These are phyloP conservation scores for Venturia oleaginea DNA, from an alignment of 2,329 filamentous ascomycete species.

Conservation along the genomic window DNA sequence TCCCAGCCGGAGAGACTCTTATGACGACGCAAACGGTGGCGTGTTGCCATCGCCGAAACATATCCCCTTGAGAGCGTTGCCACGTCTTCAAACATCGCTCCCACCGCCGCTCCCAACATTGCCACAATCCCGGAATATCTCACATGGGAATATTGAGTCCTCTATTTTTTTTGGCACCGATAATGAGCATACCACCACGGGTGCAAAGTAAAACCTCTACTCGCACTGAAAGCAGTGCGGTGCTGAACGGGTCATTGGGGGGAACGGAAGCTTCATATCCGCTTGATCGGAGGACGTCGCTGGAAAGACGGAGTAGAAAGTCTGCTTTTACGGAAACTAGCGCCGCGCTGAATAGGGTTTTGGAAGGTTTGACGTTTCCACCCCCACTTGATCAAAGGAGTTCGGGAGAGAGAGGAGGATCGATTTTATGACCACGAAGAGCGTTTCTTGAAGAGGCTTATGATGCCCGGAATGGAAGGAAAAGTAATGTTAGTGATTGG, in stretches of 20 bases:
- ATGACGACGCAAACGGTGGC: background rate
- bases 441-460: background rate
- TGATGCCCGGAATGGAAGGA: background rate
- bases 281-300: background rate
- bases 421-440: background rate
- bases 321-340: background rate
- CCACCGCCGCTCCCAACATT: background rate
- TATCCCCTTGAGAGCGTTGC: background rate
- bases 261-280: background rate
- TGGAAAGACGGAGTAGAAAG: background rate
- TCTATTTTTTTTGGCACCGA: background rate
- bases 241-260: background rate
- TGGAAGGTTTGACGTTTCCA: background rate
- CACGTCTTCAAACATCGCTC: background rate
- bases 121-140: background rate
- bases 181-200: background rate
- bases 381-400: background rate
- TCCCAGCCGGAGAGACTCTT: conserved; percentile 1
- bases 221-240: background rate
- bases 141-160: background rate
- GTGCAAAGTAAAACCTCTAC: background rate
- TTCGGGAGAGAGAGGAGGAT: background rate
- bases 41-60: background rate
- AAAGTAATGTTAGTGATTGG: background rate
- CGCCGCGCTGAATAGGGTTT: background rate